A percentile compares a stretch with the other conserved stretches of the same genome.
Evolutionary conservation across 495 filamentous ascomycete genomes (phyloP).

Genomic region (Clavariopsis aquatica): DNA sequence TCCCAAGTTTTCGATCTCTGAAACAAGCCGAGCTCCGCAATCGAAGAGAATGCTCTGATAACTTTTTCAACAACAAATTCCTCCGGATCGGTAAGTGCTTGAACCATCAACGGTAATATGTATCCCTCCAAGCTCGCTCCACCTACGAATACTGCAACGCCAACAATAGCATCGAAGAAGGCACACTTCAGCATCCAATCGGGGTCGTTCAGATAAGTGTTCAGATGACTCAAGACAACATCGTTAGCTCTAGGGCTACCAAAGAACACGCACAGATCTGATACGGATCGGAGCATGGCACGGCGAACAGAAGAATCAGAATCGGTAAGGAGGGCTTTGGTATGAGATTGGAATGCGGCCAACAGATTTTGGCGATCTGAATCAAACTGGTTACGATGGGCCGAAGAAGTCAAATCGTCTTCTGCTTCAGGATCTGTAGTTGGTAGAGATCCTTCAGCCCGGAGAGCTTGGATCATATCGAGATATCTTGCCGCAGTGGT

Average conservation of each 20-base stretch:
- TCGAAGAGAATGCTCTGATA: slow-evolving; percentile 80
- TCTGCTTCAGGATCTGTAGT: slow-evolving; percentile 80
- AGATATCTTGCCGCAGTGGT: slow-evolving; percentile 82
- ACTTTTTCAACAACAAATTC: slow-evolving; percentile 94
- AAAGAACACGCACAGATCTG: slow-evolving; percentile 92
- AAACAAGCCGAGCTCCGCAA: slow-evolving; percentile 85
- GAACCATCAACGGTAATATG: slow-evolving; percentile 93
- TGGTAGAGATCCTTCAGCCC: slow-evolving; percentile 79
- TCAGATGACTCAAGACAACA: slow-evolving; percentile 90
- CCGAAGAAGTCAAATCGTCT: slow-evolving; percentile 56
- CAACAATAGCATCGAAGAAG: slow-evolving; percentile 93
- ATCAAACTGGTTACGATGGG: slow-evolving; percentile 82
- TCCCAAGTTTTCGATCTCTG: slow-evolving; percentile 85
- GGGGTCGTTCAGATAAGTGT: slow-evolving; percentile 94
- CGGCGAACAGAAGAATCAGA: slow-evolving; percentile 82
- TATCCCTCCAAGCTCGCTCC: slow-evolving; percentile 89
- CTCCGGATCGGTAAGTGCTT: slow-evolving; percentile 93
- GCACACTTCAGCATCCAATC: slow-evolving; percentile 97
- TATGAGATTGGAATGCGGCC: slow-evolving; percentile 79
- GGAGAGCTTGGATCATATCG: slow-evolving; percentile 84
- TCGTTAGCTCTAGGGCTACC: slow-evolving; percentile 87
- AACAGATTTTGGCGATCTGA: slow-evolving; percentile 74
- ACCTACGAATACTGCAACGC: slow-evolving; percentile 87
- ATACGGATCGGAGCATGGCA: slow-evolving; percentile 91
- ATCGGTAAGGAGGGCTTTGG: slow-evolving; percentile 87